Evolutionary conservation across 257 asterid genomes (phyloP).

Genomic region (Jacaranda copaia): DNA sequence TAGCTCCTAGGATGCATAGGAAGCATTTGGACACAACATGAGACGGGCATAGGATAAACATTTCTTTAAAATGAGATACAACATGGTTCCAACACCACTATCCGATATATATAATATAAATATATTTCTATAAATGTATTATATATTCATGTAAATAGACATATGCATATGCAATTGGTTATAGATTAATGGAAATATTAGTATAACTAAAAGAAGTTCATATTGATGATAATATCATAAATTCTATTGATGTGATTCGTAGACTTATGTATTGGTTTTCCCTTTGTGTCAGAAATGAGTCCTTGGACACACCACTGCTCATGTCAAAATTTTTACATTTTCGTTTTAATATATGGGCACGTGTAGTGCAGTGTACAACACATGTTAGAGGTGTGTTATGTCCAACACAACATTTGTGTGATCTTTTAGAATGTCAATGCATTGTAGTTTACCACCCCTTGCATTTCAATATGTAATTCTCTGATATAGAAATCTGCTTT

Average conservation of each 20-base stretch:
- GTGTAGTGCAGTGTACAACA: not conserved
- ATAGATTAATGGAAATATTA: not conserved
- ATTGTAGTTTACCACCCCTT: not conserved
- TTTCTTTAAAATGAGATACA: not conserved
- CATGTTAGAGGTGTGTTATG: not conserved
- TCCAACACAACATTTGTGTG: not conserved
- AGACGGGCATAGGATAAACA: not conserved
- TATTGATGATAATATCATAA: not conserved
- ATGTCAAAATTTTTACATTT: not conserved
- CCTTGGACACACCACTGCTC: not conserved
- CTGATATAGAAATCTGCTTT: conserved; percentile 15
- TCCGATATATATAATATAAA: not conserved
- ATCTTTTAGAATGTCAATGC: not conserved
- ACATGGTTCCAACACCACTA: not conserved
- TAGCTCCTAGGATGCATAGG: not conserved
- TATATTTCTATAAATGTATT: not conserved
- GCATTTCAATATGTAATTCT: conserved; percentile 15
- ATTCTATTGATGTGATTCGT: not conserved
- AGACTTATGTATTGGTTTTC: not conserved
- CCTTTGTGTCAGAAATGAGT: not conserved
- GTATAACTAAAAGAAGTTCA: not conserved
- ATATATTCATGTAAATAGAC: not conserved
- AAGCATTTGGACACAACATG: not conserved
- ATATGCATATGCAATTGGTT: not conserved
- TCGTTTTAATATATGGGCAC: not conserved